Evolutionary conservation across 345 rosid species (phyloP), one percentile per base, ranked within the genome.

Genomic region (Salix exigua): DNA sequence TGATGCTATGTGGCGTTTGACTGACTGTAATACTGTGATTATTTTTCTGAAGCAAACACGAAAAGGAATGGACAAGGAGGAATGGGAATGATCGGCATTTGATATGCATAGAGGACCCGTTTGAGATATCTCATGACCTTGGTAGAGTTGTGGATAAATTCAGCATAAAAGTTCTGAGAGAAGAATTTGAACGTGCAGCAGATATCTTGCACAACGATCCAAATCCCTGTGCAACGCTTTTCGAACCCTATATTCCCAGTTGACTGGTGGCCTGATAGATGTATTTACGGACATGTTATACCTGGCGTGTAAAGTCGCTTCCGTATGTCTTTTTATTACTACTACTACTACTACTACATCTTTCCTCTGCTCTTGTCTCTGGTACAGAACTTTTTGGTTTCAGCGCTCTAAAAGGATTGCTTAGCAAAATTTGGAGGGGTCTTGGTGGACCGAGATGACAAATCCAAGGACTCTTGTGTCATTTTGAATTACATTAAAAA

Each of bases 71-170:
- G 99, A 96, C 98, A 30, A 90, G 97, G 81, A 91, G 99, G 81
- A 78, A 92, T 6, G 98, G 98, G 77, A 96, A 96, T 50, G 99
- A 96, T 77, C 89, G 98, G 8, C 99, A 96, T 83, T 83, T 96
- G 91, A 96, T 96, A 87, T 93, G 99, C 93, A 96, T 96, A 78
- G 99, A 96, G 86, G 99, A 96, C 81, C 99, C 99, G 0, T 96
- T 96, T 42, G 93, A 88, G 87, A 82, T 76, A 67, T 79, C 87
- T 70, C 99, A 96, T 65, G 97, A 96, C 75, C 91, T 96, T 61
- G 99, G 99, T 3, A 88, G 98, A 71, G 99, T 93, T 19, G 99
- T 96, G 76, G 99, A 93, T 77, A 93, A 90, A 86, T 86, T 79
- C 83, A 93, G 97, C 87, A 91, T 96, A 67, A 81, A 86, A 82